Evolutionary conservation across 169 alveolate genomes (phyloP).

Genomic region (Cryptosporidium bovis): DNA sequence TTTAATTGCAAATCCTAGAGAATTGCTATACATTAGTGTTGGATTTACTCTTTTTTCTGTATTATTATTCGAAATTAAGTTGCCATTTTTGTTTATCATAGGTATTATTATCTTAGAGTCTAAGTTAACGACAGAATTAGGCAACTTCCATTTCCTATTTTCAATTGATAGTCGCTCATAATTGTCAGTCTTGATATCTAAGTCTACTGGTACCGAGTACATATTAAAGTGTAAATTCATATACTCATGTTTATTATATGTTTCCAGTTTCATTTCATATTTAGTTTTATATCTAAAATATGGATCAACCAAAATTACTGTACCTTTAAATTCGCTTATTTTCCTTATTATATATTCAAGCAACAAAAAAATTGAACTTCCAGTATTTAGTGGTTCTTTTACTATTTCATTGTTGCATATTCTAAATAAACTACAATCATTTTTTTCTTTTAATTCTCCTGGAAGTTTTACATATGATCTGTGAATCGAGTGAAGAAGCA

Average conservation of each 20-base stretch:
- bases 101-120: slow-evolving; percentile 18
- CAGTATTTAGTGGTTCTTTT: slow-evolving; percentile 17
- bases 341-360: slow-evolving; percentile 23
- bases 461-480: slow-evolving; percentile 32
- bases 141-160: slow-evolving; percentile 20
- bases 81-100: not conserved
- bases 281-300: slow-evolving; percentile 67
- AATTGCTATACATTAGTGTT: not conserved
- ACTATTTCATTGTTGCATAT: not conserved
- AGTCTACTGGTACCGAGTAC: not conserved
- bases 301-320: slow-evolving; percentile 49
- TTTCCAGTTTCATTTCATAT: slow-evolving; percentile 10
- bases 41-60: not conserved
- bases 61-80: not conserved
- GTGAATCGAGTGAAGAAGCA: slow-evolving; percentile 43
- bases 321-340: slow-evolving; percentile 21
- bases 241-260: slow-evolving; percentile 44
- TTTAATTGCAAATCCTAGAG: not conserved
- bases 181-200: not conserved
- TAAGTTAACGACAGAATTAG: slow-evolving; percentile 11
- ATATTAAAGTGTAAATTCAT: slow-evolving; percentile 44
- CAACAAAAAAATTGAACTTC: slow-evolving; percentile 13
- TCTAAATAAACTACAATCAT: slow-evolving; percentile 1
- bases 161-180: not conserved
- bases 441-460: slow-evolving; percentile 2